Evolutionary conservation across 768 basidiomycete species (phyloP).

Genomic region (Xerocomellus dryophilus): DNA sequence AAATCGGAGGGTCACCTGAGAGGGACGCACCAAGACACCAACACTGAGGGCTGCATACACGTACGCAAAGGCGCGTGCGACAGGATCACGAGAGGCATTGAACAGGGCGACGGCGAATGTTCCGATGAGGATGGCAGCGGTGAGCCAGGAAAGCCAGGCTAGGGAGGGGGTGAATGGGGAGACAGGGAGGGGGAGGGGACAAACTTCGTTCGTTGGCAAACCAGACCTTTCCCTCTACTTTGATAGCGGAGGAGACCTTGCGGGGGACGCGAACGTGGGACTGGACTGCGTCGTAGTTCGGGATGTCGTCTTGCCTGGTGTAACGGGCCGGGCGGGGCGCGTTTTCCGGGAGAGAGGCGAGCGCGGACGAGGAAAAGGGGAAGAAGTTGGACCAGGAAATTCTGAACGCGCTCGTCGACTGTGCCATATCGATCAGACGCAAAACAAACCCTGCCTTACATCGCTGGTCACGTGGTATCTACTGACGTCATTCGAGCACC

Average conservation of each 20-base stretch:
- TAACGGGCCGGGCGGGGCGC: constrained; percentile 44
- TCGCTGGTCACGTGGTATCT: constrained; percentile 3
- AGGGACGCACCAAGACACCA: constrained; percentile 50
- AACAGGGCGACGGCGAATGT: constrained; percentile 84
- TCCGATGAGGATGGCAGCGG: constrained; percentile 78
- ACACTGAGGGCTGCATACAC: constrained; percentile 79
- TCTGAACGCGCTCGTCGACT: constrained; percentile 35
- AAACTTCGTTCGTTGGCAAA: constrained; percentile 92
- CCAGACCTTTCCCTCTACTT: constrained; percentile 95
- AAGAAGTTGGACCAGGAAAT: constrained; percentile 63
- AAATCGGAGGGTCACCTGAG: neutral
- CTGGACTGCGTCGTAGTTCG: constrained; percentile 53
- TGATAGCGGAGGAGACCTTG: constrained; percentile 77
- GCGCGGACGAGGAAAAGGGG: constrained; percentile 70
- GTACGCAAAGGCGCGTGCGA: constrained; percentile 78
- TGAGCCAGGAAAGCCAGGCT: constrained; percentile 95
- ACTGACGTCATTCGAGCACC: constrained; percentile 30
- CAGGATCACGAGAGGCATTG: constrained; percentile 66
- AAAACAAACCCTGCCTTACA: neutral
- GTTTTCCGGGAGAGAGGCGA: constrained; percentile 46
- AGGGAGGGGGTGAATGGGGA: constrained; percentile 3
- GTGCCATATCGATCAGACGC: constrained; percentile 15
- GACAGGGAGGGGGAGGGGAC: constrained; percentile 18
- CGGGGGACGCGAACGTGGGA: constrained; percentile 68
- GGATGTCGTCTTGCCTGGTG: constrained; percentile 71